Percentiles rank a stretch among this genome's conserved stretches.
Evolutionary conservation across 2,329 filamentous ascomycete species (phyloP).

Genomic region (Diaporthe velutina): DNA sequence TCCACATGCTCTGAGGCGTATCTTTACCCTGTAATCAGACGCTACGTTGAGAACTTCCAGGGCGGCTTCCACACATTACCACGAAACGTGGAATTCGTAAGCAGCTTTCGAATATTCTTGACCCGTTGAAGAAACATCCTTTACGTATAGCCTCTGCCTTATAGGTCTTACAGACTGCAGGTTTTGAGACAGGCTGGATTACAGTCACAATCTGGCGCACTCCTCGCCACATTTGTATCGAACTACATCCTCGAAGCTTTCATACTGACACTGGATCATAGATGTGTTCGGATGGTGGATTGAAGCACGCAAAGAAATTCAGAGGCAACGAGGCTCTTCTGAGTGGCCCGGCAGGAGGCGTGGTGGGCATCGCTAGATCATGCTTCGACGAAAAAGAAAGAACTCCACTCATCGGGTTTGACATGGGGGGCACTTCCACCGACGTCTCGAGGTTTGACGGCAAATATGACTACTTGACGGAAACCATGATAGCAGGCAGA

Average conservation of each 20-base stretch:
- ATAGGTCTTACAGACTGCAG: too few species aligned
- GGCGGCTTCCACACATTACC: constrained; percentile 48
- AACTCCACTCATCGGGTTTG: constrained; percentile 81
- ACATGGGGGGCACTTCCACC: constrained; percentile 82
- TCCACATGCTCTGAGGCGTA: constrained; percentile 60
- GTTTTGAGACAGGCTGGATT: too few species aligned
- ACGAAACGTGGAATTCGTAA: constrained; percentile 74
- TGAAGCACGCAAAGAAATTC: constrained; percentile 71
- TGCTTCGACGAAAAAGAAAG: constrained; percentile 77
- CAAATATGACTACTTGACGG: constrained; percentile 66
- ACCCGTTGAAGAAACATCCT: too few species aligned
- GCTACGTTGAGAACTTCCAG: constrained; percentile 56
- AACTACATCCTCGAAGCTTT: too few species aligned
- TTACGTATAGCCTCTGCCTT: too few species aligned
- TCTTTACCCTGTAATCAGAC: constrained; percentile 56
- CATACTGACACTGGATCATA: too few species aligned
- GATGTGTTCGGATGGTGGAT: constrained; percentile 74
- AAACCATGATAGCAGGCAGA: constrained; percentile 80
- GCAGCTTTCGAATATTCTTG: too few species aligned
- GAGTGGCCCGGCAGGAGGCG: constrained; percentile 81
- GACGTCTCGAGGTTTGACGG: constrained; percentile 78
- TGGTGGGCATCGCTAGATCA: constrained; percentile 81
- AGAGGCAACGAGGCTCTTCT: constrained; percentile 78
- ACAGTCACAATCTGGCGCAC: too few species aligned
- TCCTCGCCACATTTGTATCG: too few species aligned